Evolutionary conservation across 2,329 filamentous ascomycete genomes (phyloP).

Genomic region (Ophiostoma piceae): DNA sequence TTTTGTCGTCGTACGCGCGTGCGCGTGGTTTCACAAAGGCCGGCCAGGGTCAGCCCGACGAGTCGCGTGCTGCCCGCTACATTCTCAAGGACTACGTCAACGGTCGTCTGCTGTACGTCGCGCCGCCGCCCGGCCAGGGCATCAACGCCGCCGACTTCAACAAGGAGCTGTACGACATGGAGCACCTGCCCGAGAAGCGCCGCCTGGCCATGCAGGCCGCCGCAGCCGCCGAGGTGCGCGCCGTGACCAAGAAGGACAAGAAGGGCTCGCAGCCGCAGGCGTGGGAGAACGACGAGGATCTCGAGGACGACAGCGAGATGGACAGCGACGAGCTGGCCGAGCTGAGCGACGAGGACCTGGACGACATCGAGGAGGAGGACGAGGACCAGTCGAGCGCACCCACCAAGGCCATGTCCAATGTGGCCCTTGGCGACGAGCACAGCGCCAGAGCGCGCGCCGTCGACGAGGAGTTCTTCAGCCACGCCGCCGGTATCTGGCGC

Average conservation of each 20-base stretch:
- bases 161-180: constrained; percentile 75
- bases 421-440: constrained; percentile 49
- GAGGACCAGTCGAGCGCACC: neutral
- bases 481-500: constrained; percentile 38
- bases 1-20: constrained; percentile 78
- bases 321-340: constrained; percentile 18
- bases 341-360: constrained; percentile 17
- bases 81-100: constrained; percentile 97
- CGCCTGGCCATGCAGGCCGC: constrained; percentile 57
- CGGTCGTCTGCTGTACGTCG: constrained; percentile 87
- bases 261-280: constrained; percentile 16
- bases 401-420: constrained; percentile 39
- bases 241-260: neutral
- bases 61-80: constrained; percentile 82
- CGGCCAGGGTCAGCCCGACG: constrained; percentile 85
- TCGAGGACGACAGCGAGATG: constrained; percentile 1
- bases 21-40: constrained; percentile 88
- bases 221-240: constrained; percentile 28
- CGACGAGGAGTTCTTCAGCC: constrained; percentile 79
- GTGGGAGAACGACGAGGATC: constrained; percentile 5
- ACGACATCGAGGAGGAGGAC: neutral
- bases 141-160: constrained; percentile 78
- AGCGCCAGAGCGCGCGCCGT: constrained; percentile 64
- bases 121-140: constrained; percentile 65
- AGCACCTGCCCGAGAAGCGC: constrained; percentile 76